Evolutionary conservation across 2,329 filamentous ascomycete genomes (phyloP), one percentile per base, ranked within the genome.

Genomic region (Periconia digitata): DNA sequence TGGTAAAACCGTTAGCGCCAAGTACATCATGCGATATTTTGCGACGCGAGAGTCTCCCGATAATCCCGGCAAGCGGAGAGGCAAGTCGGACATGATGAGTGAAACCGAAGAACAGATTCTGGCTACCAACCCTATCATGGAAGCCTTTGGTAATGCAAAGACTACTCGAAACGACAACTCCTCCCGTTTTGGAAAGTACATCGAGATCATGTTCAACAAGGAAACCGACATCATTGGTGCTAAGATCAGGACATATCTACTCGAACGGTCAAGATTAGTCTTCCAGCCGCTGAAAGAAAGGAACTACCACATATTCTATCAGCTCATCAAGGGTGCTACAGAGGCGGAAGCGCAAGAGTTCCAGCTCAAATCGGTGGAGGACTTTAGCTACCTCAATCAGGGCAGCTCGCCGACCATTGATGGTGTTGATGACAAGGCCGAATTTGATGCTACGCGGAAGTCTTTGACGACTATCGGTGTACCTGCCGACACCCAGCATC

Each of bases 21-120:
- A 99, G 78, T 97, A 99, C 76, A 97, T 99, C 71, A 99, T 99
- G 94, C 85, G 94, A 66, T 99, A 99, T 78, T 99, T 99, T 74
- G 94, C 94, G 54, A 99, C 94, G 37, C 86, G 94, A 82, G 94
- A 96, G 74, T 87, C 92, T 7, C 91, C 94, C 47, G 90, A 95
- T 64, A 89, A 92, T 70, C 87, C 90, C 15, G 86, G 87, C 41
- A 86, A 85, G 55, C 85, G 89, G 63, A 94, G 90, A 74, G 89
- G 90, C 52, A 78, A 85, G 62, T 76, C 76, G 34, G 84, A 86
- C 64, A 87, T 86, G 56, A 97, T 97, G 86, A 97, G 92, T 72
- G 90, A 96, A 78, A 99, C 94, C 1, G 94, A 99, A 75, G 92
- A 99, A 77, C 92, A 95, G 72, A 99, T 99, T 68, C 78, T 99